Evolutionary conservation across 2,329 filamentous ascomycete genomes (phyloP).

Genomic region (Penicillium expansum): DNA sequence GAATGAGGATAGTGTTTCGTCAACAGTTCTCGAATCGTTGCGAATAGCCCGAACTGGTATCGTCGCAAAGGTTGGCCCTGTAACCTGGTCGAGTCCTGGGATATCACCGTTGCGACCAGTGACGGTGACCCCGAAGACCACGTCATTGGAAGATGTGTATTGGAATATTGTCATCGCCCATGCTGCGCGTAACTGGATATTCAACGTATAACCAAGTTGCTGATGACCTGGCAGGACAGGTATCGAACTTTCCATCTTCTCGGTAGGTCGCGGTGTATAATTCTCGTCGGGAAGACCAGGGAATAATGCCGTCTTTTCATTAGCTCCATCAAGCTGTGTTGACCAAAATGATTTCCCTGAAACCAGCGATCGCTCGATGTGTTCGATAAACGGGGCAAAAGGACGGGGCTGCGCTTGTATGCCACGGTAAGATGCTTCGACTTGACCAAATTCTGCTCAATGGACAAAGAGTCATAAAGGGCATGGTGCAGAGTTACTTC

Average conservation of each 20-base stretch:
- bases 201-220: background rate
- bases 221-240: background rate
- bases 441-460: background rate
- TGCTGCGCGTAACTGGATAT: background rate
- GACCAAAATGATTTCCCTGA: background rate
- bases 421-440: background rate
- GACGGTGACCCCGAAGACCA: background rate
- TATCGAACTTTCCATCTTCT: background rate
- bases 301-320: background rate
- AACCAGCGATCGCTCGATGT: background rate
- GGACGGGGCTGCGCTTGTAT: background rate
- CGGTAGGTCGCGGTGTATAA: background rate
- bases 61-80: background rate
- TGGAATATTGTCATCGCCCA: background rate
- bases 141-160: background rate
- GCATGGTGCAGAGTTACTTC: background rate
- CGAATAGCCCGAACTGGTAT: background rate
- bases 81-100: background rate
- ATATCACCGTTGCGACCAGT: background rate
- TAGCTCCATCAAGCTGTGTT: background rate
- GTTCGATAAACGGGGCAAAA: background rate
- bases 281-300: background rate
- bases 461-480: background rate
- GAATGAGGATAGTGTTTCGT: background rate
- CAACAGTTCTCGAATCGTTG: background rate